These are phyloP conservation scores for Hamamelis virginiana DNA, from an alignment of 164 flowering plant species.

Conservation along the genomic window DNA sequence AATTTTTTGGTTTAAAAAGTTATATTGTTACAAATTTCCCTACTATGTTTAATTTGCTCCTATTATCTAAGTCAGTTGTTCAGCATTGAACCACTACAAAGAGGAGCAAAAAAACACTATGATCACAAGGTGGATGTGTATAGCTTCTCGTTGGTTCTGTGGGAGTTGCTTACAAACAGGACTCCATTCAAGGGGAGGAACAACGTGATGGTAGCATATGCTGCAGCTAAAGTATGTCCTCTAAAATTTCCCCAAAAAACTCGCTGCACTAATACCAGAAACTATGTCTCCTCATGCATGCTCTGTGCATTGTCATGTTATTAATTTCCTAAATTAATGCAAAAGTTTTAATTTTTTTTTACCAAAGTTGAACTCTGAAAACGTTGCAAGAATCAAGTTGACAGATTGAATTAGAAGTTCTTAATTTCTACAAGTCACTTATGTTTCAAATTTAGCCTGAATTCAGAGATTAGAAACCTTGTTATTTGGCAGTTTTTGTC, in stretches of 20 bases:
- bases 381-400: neutral
- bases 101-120: constrained; percentile 55
- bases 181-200: constrained; percentile 57
- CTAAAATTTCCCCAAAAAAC: neutral
- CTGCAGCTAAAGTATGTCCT: constrained; percentile 39
- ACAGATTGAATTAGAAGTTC: neutral
- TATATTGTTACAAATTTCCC: neutral
- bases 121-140: constrained; percentile 72
- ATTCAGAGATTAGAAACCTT: neutral
- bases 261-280: no score
- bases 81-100: constrained; percentile 36
- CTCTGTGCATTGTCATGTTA: neutral
- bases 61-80: constrained; percentile 38
- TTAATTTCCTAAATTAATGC: neutral
- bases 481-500: neutral
- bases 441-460: neutral
- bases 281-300: neutral
- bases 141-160: constrained; percentile 68
- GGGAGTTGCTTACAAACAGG: constrained; percentile 63
- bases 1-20: constrained; percentile 7
- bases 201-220: constrained; percentile 54
- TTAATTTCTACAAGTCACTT: neutral
- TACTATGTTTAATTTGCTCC: constrained; percentile 9
- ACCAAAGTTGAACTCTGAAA: no score
- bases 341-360: no score